Base-by-base conservation (phyloP, 495 filamentous ascomycete species). In the Xylaria flabelliformis region DNA sequence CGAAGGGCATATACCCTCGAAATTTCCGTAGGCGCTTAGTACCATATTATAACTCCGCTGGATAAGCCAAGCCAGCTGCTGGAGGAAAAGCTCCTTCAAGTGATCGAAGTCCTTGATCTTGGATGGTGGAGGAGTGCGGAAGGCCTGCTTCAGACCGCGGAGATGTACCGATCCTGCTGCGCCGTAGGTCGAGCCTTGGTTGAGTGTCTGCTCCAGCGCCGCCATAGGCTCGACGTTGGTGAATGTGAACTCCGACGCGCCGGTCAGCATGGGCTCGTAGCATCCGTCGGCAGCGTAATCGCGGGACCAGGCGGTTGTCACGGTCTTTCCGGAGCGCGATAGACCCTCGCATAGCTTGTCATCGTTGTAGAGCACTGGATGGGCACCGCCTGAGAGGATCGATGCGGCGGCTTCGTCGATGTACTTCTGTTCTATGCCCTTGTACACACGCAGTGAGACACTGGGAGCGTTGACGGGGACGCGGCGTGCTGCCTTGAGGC, bases 101-200 rank as follows among this genome's bases (percentile, higher is more conserved):
- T 65, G n/a, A 4, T 46, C 61, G 29, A 71, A 71, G 24, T 42
- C 26, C 13, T 39, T 50, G 62, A 71, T 71, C 61, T 65, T 19
- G 19, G 13, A 13, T 19, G 51, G 50, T 0, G 50, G 50, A 36
- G 69, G 62, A 21, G 69, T 56, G 19, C 69, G 69, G 48, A 64
- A 71, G 13, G 69, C 34, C 69, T 65, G 48, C 56, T 71, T 71
- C 62, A 71, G 62, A 24, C 69, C 69, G 13, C 69, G 69, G 24
- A 71, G 69, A 41, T 71, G 29, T 41, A 71, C 69, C 61, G 69
- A 39, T 4, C 69, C 69, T 7, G 69, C 69, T 32, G 36, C 48
- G 61, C 69, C 69, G 62, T 71, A 71, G 1, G 69, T 71, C 61
- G 69, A 39, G 39, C 69, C 69, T 12, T 59, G 69, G 46, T 71